Conservation (phyloP, 2,329 filamentous ascomycete species). For the Trichoderma cornu-damae region DNA sequence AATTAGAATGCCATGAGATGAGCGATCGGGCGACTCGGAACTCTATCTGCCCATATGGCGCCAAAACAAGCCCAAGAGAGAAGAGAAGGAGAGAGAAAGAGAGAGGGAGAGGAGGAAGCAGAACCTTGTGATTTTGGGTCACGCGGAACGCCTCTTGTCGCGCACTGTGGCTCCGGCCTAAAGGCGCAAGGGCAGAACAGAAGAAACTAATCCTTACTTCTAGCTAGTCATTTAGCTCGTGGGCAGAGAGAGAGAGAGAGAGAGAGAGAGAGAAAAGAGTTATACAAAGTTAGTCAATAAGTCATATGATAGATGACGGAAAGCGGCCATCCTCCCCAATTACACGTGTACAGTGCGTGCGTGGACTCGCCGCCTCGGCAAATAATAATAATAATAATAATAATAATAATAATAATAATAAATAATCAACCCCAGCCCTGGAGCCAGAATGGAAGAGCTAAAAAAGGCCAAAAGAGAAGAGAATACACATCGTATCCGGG, state of each 20-base stretch:
- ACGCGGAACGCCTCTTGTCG: neutral
- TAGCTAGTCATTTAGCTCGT: too few relatives aligned
- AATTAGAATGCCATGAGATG: conserved; percentile 1
- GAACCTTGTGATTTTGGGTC: conserved; percentile 2
- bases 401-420: too few relatives aligned
- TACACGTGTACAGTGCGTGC: neutral
- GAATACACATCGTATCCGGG: conserved; percentile 18
- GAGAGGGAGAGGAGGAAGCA: neutral
- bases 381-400: too few relatives aligned
- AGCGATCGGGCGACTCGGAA: conserved; percentile 15
- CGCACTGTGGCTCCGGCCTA: conserved; percentile 14
- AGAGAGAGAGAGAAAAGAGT: neutral
- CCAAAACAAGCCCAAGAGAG: neutral
- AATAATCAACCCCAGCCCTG: too few relatives aligned
- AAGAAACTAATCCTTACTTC: too few relatives aligned
- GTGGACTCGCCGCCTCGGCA: neutral
- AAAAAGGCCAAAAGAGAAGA: neutral
- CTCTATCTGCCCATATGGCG: conserved; percentile 2
- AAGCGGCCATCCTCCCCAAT: too few relatives aligned
- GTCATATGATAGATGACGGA: neutral
- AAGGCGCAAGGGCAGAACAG: too few relatives aligned
- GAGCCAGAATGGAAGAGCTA: neutral
- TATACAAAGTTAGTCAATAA: neutral
- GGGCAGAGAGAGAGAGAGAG: too few relatives aligned
- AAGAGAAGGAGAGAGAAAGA: too few relatives aligned